Base-by-base conservation (phyloP, 225 moss, liverwort and hornwort species). In the Physcomitrium patens region DNA sequence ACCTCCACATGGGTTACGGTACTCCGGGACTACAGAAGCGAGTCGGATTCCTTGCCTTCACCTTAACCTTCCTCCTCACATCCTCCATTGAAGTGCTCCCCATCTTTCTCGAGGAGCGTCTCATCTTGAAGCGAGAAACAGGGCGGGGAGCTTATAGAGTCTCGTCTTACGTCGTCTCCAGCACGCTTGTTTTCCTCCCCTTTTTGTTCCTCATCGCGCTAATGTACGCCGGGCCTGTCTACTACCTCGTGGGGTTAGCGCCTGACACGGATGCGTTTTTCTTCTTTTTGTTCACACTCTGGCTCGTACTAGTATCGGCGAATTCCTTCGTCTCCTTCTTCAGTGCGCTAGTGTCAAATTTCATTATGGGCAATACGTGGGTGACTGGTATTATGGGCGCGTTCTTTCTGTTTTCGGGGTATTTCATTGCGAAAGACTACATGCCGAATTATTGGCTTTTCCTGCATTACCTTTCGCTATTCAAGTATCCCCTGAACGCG, bases 291-390 rank as follows among this genome's bases (percentile, higher is more conserved):
- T 60, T 95, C 1, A 89, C 89, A 37, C 68, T 93, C 65, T 95
- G 95, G 95, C 75, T 95, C 0, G 87, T 86, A 24, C 87, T 95
- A 0, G 85, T 93, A 10, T 79, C 89, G 18, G 95, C 93, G 3
- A 95, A 95, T 50, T 90, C 91, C 1, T 89, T 95, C 66, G 91
- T 93, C 2, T 80, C 91, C 13, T 93, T 95, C 81, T 88, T 95
- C 80, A 80, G 83, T 22, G 88, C 93, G 9, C 65, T 95, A 45
- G 86, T 93, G 7, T 91, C 93, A 0, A 82, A 93, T 49, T 91
- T 83, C 70, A 93, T 95, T 64, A 88, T 90, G 82, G 93, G 93
- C 0, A 91, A 88, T 14, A 91, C 93, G 1, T 82, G 93, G 64
- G 85, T 91, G 17, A 86, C 90, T 2, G 90, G 89, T 1, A 83